A percentile compares a stretch with the other conserved stretches of the same genome.
Evolutionary conservation across 805 yeast genomes (phyloP).

Genomic region (Candida yuanshanica): DNA sequence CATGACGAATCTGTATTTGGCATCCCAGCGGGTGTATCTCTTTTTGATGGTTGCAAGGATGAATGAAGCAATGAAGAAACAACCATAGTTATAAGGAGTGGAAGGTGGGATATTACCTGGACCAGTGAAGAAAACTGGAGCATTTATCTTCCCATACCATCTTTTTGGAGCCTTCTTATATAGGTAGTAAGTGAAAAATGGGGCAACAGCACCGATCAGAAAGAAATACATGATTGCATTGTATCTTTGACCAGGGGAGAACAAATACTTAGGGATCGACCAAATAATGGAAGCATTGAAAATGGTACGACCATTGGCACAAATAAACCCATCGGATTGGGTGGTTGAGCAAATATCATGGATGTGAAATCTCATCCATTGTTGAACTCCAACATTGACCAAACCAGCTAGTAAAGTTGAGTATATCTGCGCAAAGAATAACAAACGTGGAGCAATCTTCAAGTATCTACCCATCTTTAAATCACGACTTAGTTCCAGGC

Average conservation of each 20-base stretch:
- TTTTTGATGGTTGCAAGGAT: conserved; percentile 39
- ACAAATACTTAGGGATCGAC: conserved; percentile 44
- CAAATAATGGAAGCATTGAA: conserved; percentile 50
- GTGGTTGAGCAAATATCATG: conserved; percentile 32
- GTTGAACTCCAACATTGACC: conserved; percentile 33
- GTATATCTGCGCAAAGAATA: conserved; percentile 40
- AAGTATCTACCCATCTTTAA: conserved; percentile 53
- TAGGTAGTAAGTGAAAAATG: conserved; percentile 29
- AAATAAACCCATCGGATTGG: conserved; percentile 39
- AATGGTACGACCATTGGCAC: conserved; percentile 37
- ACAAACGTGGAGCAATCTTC: conserved; percentile 51
- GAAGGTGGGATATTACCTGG: conserved; percentile 70
- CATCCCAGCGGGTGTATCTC: conserved; percentile 51
- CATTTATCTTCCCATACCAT: conserved; percentile 37
- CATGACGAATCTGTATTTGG: conserved; percentile 51
- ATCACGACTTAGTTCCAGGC: conserved; percentile 44
- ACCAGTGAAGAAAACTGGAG: conserved; percentile 60
- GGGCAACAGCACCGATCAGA: conserved; percentile 41
- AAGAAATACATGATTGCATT: conserved; percentile 53
- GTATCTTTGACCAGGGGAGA: conserved; percentile 44
- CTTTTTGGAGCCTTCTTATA: conserved; percentile 26
- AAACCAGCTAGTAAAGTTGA: conserved; percentile 36
- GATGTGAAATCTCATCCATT: conserved; percentile 35
- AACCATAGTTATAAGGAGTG: conserved; percentile 61
- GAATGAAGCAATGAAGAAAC: conserved; percentile 42